Evolutionary conservation across 345 rosid species (phyloP).

Genomic region (Eutrema heterophyllum): DNA sequence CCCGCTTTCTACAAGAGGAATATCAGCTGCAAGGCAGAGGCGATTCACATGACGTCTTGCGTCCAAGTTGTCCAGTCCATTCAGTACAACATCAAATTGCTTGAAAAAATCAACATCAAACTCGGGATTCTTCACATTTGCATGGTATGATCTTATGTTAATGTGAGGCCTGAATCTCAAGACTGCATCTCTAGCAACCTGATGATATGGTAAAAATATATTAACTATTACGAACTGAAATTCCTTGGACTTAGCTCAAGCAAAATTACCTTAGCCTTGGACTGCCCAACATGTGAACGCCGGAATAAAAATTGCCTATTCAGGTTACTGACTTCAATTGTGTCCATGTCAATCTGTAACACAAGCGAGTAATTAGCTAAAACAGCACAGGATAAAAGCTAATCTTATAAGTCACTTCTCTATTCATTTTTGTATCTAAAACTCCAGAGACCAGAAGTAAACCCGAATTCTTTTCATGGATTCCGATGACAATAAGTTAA

Average conservation of each 20-base stretch:
- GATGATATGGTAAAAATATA: constrained; percentile 19
- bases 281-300: constrained; percentile 89
- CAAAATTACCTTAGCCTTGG: constrained; percentile 81
- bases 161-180: constrained; percentile 87
- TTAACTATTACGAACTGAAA: neutral
- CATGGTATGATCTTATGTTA: constrained; percentile 79
- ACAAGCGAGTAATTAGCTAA: neutral
- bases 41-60: constrained; percentile 98
- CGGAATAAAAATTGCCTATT: constrained; percentile 96
- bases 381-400: neutral
- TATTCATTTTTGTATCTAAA: neutral
- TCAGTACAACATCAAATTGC: constrained; percentile 89
- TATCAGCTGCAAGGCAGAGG: constrained; percentile 94
- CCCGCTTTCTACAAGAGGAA: constrained; percentile 98
- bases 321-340: constrained; percentile 98
- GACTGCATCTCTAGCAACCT: constrained; percentile 98
- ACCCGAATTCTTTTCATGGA: neutral
- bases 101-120: constrained; percentile 91
- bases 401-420: neutral
- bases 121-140: constrained; percentile 75
- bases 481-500: neutral
- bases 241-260: neutral
- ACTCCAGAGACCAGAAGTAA: neutral
- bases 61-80: constrained; percentile 96
- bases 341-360: constrained; percentile 97